phyloP scores from a whole-genome alignment of 495 filamentous ascomycete species.

The Penicillium alfredii region DNA sequence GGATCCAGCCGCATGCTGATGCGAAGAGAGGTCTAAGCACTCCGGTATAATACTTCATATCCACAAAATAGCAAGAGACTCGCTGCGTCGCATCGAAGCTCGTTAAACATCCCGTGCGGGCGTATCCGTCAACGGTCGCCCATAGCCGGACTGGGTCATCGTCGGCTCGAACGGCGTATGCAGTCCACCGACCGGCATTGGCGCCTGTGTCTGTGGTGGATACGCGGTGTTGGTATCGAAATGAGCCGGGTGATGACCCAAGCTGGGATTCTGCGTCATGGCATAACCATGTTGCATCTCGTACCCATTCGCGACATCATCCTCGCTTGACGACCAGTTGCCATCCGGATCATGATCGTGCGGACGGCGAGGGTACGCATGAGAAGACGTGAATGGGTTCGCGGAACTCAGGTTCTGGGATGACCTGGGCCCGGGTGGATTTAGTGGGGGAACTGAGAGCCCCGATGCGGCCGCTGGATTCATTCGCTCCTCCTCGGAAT shows the following conservation, averaged over 20 bases:
- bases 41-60: no score
- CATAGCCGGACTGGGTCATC: constrained; percentile 9
- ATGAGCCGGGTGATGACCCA: constrained; percentile 14
- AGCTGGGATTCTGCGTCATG: constrained; percentile 19
- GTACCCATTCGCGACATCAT: constrained; percentile 32
- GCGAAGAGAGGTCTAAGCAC: no score
- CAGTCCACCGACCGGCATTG: constrained; percentile 3
- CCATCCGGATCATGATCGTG: constrained; percentile 32
- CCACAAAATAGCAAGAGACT: no score
- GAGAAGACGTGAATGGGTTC: constrained; percentile 24
- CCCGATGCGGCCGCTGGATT: constrained; percentile 2
- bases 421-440: not conserved
- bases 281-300: constrained; percentile 40
- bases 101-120: constrained; percentile 14
- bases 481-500: constrained; percentile 30
- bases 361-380: constrained; percentile 22
- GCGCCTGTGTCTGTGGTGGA: constrained; percentile 21
- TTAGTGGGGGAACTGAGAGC: constrained; percentile 7
- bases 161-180: constrained; percentile 8
- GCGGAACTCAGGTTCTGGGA: constrained; percentile 6
- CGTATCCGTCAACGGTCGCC: constrained; percentile 22
- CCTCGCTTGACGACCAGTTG: constrained; percentile 41
- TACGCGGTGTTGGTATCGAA: constrained; percentile 34
- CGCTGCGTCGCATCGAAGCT: constrained; percentile 3
- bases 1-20: no score